Evolutionary conservation across 495 filamentous ascomycete genomes (phyloP), one percentile per base, ranked within the genome.

Genomic region (Penicillium desertorum): DNA sequence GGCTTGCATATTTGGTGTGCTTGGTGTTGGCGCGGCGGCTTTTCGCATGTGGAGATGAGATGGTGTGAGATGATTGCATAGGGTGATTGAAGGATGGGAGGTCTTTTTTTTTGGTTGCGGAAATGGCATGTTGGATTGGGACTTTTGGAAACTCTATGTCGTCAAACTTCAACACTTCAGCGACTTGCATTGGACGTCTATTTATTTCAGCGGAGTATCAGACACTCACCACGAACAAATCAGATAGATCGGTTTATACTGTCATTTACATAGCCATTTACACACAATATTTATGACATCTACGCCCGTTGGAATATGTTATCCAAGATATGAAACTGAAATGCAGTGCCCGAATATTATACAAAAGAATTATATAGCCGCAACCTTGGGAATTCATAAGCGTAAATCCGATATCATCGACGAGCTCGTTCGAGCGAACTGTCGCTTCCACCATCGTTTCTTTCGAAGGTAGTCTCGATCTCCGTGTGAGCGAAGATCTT

Each of bases 381-480:
- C 29, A 10, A 29, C 11, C 6, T 20, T 12, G 4, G 11, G 20
- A 42, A 19, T 3, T 37, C 36, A n/a, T 37, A 17, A 22, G 7
- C 22, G 20, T 14, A 43, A 53, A 23, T n/a, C 22, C 5, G 22
- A 14, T 53, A 58, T 45, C 53, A 56, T 29, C 51, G 59, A 45
- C 39, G 54, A 67, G 59, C 59, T 54, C 39, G 62, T 56, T 64
- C 64, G 32, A 45, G 22, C 10, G 62, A 55, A 4, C 16, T 22
- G 16, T 19, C 20, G 16, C 46, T 36, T 11, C 45, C 32, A 43
- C 47, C 64, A 30, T 63, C 62, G 32, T 49, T 62, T 9, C 65
- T 51, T 51, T 75, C 72, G 14, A 75, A 61, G 14, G 66, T 75
- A 16, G 72, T 73, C 57, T 73, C 67, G 44, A 76, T 74, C 61